Conservation (phyloP, 345 rosid species). For the Syzygium oleosum region DNA sequence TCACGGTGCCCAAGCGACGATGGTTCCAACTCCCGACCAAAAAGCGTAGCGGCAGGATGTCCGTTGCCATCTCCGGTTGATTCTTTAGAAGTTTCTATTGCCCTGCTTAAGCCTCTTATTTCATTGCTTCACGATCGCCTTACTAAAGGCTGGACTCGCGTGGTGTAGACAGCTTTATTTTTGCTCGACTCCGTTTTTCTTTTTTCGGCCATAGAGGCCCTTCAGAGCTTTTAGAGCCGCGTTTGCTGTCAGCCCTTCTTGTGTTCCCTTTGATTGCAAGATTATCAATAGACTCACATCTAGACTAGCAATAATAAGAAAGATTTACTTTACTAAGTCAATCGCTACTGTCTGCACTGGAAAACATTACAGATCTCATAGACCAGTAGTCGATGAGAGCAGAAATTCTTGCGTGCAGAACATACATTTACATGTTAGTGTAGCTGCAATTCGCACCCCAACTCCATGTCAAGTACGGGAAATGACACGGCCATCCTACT, state of each 20-base stretch:
- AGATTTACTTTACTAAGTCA: background rate
- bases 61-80: background rate
- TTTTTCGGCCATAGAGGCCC: background rate
- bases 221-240: background rate
- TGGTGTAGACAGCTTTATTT: background rate
- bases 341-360: too few species aligned
- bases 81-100: too few species aligned
- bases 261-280: background rate
- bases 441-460: background rate
- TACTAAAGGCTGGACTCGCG: background rate
- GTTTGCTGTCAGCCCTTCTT: background rate
- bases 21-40: background rate
- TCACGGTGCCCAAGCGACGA: background rate
- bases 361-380: too few species aligned
- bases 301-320: background rate
- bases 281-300: background rate
- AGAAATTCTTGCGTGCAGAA: too few species aligned
- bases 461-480: background rate
- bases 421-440: too few species aligned
- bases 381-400: too few species aligned
- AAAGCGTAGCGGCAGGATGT: background rate
- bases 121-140: background rate
- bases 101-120: too few species aligned
- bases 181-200: background rate
- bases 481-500: background rate